These are phyloP conservation scores for Solanum paucissectum DNA, from an alignment of 257 asterid genomes.

Conservation along the genomic window DNA sequence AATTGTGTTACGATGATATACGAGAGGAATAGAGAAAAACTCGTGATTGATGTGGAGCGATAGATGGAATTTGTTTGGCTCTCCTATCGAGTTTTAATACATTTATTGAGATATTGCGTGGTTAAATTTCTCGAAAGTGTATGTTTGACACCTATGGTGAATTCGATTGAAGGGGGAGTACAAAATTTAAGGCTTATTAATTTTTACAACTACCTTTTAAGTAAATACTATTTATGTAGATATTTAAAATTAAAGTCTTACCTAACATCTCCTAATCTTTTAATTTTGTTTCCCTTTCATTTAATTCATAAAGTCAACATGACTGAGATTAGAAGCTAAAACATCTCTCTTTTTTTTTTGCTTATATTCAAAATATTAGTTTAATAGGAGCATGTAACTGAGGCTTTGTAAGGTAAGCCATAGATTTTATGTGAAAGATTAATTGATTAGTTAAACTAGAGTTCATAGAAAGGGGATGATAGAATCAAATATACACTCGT, in stretches of 20 bases:
- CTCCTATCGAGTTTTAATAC: accelerated
- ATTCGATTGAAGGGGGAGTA: neutral
- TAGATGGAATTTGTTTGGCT: neutral
- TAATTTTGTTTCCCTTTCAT: neutral
- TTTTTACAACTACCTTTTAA: neutral
- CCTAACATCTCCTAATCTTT: neutral
- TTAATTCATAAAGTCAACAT: neutral
- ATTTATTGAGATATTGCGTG: neutral
- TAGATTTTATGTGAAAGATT: neutral
- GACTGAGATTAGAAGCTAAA: neutral
- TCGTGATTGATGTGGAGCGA: neutral
- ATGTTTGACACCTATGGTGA: neutral
- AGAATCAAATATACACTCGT: neutral
- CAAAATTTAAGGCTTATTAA: neutral
- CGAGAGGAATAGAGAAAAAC: accelerated
- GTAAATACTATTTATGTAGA: too few relatives aligned
- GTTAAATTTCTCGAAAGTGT: neutral
- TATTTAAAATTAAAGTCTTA: neutral
- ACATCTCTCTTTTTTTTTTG: neutral
- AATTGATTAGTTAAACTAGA: neutral
- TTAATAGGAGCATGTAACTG: neutral
- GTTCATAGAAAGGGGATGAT: neutral
- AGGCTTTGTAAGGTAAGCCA: neutral
- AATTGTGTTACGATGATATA: neutral
- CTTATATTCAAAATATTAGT: neutral